Conservation (phyloP, 2,329 filamentous ascomycete species). For the Penicillium brasilianum region DNA sequence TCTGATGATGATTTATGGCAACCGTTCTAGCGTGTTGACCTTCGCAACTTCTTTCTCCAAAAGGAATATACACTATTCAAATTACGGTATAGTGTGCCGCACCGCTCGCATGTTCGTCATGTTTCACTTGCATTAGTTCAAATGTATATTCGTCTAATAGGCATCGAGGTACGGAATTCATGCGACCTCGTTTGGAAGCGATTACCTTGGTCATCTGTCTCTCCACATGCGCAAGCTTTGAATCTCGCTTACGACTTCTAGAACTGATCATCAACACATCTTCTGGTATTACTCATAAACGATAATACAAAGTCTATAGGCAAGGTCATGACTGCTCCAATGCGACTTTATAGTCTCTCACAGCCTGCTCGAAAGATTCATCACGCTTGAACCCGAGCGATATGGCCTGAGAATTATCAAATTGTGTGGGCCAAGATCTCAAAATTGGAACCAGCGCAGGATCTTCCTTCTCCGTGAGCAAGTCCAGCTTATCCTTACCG, state of each 20-base stretch:
- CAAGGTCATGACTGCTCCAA: constrained; percentile 22
- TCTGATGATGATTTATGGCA: background rate
- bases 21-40: background rate
- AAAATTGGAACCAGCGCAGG: constrained; percentile 58
- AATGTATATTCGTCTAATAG: background rate
- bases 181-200: background rate
- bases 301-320: background rate
- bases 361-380: constrained; percentile 59
- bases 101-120: background rate
- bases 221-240: background rate
- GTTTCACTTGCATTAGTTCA: background rate
- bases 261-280: background rate
- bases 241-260: background rate
- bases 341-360: constrained; percentile 60
- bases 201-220: background rate
- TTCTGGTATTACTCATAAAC: background rate
- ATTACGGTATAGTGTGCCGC: background rate
- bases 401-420: constrained; percentile 59
- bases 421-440: constrained; percentile 61
- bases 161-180: background rate
- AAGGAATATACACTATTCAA: background rate
- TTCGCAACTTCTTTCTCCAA: background rate
- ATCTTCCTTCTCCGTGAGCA: constrained; percentile 59
- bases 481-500: constrained; percentile 56
- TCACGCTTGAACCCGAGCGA: constrained; percentile 59